These are phyloP conservation scores for Colletotrichum navitas DNA, from an alignment of 2,329 filamentous ascomycete species.

Conservation along the genomic window DNA sequence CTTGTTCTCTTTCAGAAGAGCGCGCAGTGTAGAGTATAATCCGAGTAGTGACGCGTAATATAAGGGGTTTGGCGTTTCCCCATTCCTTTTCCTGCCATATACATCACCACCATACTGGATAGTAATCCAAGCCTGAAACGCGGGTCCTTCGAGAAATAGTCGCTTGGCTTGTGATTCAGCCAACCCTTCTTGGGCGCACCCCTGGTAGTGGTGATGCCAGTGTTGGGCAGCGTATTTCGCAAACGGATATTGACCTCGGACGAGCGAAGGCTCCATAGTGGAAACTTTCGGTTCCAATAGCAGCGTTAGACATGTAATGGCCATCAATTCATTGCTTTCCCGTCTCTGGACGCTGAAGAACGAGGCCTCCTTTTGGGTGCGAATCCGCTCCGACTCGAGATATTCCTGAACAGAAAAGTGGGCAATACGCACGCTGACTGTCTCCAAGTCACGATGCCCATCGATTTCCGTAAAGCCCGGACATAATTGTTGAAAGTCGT, in stretches of 20 bases:
- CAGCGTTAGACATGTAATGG: neutral
- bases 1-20: neutral
- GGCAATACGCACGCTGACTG: neutral
- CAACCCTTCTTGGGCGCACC: neutral
- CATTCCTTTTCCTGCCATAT: no score
- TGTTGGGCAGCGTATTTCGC: neutral
- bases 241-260: neutral
- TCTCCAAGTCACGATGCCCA: neutral
- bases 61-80: neutral
- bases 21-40: neutral
- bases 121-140: neutral
- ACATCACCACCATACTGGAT: no score
- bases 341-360: neutral
- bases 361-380: neutral
- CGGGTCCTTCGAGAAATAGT: neutral
- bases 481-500: slow-evolving; percentile 4
- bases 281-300: neutral
- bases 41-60: neutral
- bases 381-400: neutral
- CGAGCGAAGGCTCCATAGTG: neutral
- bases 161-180: neutral
- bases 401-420: slow-evolving; percentile 29
- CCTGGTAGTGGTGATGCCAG: neutral
- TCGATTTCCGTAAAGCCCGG: slow-evolving; percentile 7
- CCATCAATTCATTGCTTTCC: neutral